Evolutionary conservation across 2,329 filamentous ascomycete genomes (phyloP).

Genomic region (Alternaria ethzedia): DNA sequence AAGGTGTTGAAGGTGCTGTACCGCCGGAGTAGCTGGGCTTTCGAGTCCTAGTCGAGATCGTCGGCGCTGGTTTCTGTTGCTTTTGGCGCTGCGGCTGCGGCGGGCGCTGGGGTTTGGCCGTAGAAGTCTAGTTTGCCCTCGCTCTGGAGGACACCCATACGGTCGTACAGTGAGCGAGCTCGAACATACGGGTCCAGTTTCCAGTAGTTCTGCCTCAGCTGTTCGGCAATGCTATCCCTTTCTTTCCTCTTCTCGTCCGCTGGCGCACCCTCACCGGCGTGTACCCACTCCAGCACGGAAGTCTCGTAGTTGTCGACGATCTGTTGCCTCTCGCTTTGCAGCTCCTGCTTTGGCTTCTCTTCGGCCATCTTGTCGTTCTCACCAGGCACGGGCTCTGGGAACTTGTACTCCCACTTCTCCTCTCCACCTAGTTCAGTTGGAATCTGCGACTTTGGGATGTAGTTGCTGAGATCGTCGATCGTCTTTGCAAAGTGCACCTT

Average conservation of each 20-base stretch:
- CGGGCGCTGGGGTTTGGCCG: conserved; percentile 42
- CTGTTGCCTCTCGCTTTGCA: conserved; percentile 68
- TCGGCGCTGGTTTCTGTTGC: conserved; percentile 37
- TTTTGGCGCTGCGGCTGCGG: conserved; percentile 9
- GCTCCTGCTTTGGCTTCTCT: conserved; percentile 63
- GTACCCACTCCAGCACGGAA: conserved; percentile 78
- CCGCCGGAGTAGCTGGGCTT: neutral
- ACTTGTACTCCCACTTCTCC: conserved; percentile 84
- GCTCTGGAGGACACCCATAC: conserved; percentile 72
- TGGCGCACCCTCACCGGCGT: conserved; percentile 48
- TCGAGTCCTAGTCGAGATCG: conserved; percentile 41
- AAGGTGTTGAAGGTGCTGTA: neutral
- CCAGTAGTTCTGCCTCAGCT: conserved; percentile 83
- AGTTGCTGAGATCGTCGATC: conserved; percentile 76
- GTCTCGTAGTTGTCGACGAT: conserved; percentile 78
- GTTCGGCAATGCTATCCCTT: conserved; percentile 66
- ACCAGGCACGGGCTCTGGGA: conserved; percentile 73
- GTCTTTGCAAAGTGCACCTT: conserved; percentile 95
- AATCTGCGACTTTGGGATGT: conserved; percentile 73
- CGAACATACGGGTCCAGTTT: conserved; percentile 84
- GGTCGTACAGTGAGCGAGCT: conserved; percentile 83
- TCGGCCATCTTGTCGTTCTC: conserved; percentile 81
- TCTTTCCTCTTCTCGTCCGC: conserved; percentile 60
- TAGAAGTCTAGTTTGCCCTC: conserved; percentile 78
- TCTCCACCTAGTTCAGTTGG: conserved; percentile 84